Conservation (phyloP, 352 stramenopile genomes). For the Elongisporangium undulatum region DNA sequence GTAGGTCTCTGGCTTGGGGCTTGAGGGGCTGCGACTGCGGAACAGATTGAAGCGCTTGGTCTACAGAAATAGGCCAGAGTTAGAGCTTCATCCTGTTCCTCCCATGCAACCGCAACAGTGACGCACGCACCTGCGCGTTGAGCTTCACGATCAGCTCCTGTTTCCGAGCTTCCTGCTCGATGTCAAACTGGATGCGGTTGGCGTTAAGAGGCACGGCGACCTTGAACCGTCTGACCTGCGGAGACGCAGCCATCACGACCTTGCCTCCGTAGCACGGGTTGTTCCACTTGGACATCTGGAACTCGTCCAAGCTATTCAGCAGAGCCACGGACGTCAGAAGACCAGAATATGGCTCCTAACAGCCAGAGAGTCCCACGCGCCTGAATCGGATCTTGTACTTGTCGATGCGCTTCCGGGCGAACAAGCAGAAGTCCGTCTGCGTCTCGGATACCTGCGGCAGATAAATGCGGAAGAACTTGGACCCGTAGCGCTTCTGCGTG, state of each 20-base stretch:
- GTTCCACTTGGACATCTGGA: slow-evolving; percentile 53
- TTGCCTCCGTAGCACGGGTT: slow-evolving; percentile 63
- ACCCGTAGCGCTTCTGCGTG: slow-evolving; percentile 51
- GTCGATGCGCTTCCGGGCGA: slow-evolving; percentile 58
- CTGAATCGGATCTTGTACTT: slow-evolving; percentile 83
- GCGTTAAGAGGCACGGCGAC: slow-evolving; percentile 40
- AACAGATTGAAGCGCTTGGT: slow-evolving; percentile 50
- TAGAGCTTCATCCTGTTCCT: neutral
- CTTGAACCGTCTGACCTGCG: slow-evolving; percentile 47
- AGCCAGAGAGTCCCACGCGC: slow-evolving; percentile 6
- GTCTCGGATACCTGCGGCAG: slow-evolving; percentile 63
- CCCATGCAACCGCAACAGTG: neutral
- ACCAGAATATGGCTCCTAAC: neutral
- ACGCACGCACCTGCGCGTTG: slow-evolving; percentile 33
- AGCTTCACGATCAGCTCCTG: slow-evolving; percentile 63
- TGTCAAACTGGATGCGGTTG: slow-evolving; percentile 52
- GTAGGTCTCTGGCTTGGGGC: slow-evolving; percentile 28
- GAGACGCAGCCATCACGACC: slow-evolving; percentile 40
- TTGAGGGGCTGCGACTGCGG: slow-evolving; percentile 20
- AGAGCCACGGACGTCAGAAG: neutral
- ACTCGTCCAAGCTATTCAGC: slow-evolving; percentile 41
- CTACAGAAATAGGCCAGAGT: slow-evolving; percentile 5
- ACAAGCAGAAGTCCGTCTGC: slow-evolving; percentile 78
- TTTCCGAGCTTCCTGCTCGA: slow-evolving; percentile 70
- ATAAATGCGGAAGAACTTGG: slow-evolving; percentile 74